Conservation (phyloP, 176 grass and related monocot species). For the Panicum miliaceum region DNA sequence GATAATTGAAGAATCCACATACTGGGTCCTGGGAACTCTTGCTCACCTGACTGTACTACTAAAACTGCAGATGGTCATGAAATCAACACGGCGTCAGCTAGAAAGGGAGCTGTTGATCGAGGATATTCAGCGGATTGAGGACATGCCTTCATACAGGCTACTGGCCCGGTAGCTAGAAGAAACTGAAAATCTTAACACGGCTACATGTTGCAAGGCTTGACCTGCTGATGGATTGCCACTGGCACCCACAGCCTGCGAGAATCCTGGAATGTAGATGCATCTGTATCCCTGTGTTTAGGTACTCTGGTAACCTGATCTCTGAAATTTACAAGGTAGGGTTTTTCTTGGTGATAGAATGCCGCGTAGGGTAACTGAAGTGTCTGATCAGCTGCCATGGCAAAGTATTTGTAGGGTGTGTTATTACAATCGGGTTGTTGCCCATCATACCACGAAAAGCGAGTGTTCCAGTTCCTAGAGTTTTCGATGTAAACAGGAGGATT, state of each 20-base stretch:
- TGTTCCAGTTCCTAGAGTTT: slow-evolving; percentile 23
- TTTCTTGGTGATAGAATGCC: slow-evolving; percentile 47
- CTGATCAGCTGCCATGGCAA: slow-evolving; percentile 42
- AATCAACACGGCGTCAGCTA: slow-evolving; percentile 73
- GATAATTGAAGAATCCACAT: slow-evolving; percentile 10
- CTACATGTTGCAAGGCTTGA: slow-evolving; percentile 44
- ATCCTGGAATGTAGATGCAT: slow-evolving; percentile 43
- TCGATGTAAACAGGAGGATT: slow-evolving; percentile 39
- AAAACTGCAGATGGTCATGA: slow-evolving; percentile 80
- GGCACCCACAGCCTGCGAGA: not conserved
- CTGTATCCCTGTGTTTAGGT: slow-evolving; percentile 56
- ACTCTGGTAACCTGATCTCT: slow-evolving; percentile 48
- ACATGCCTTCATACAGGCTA: slow-evolving; percentile 86
- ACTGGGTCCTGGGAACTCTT: slow-evolving; percentile 16
- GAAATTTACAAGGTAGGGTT: slow-evolving; percentile 48
- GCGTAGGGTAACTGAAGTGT: slow-evolving; percentile 47
- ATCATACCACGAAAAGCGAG: slow-evolving; percentile 45
- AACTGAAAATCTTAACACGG: slow-evolving; percentile 62
- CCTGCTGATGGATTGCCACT: slow-evolving; percentile 38
- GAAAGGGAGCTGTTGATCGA: slow-evolving; percentile 88
- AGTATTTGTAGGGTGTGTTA: slow-evolving; percentile 40
- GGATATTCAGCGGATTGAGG: slow-evolving; percentile 80
- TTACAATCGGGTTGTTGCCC: slow-evolving; percentile 34
- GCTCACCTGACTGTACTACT: slow-evolving; percentile 31
- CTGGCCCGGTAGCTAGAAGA: slow-evolving; percentile 75